Base-by-base conservation (phyloP, 2,329 filamentous ascomycete species). In the Monosporascus sp. region DNA sequence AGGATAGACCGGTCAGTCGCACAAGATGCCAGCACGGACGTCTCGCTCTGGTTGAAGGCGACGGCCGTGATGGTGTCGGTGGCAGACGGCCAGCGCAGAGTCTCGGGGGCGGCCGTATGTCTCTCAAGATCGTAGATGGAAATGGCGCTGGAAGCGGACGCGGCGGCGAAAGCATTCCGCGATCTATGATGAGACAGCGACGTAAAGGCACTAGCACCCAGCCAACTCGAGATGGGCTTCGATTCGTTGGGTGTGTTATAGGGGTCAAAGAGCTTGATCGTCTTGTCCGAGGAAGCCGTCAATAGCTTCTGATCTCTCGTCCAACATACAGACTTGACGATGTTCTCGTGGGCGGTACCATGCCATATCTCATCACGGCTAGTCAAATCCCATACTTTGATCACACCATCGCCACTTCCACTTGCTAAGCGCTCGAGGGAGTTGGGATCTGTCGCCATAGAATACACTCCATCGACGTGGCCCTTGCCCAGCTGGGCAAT, bases 31-130 rank as follows among this genome's bases (percentile, higher is more conserved):
- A 99, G 76, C 44, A 99, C 83, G 0, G 90, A 95, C 0, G 93
- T 96, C 74, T 99, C 94, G 38, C 89, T 88, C 67, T 95, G 88
- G 73, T 97, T 99, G 76, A 97, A 96, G 42, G 89, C 81, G 53
- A 97, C 82, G 14, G 88, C 81, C 44, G 84, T 96, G 71, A 97
- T 94, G 4, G 94, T 97, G 70, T 96, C 94, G 54, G 89, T 86
- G 9, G 86, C 84, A 5, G 88, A 94, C 5, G 93, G 93, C 90
- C 92, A 97, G 57, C 84, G 81, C 15, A 97, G 79, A 24, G 88
- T 86, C 70, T 96, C 90, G 6, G 89, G 86, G 1, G 91, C 88
- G 0, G 88, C 85, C 27, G 88, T 90, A 53, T 90, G 86, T 44
- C 89, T 82, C 50, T 89, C 86, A 46, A 94, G 80, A 67, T 97